Evolutionary conservation across 2,329 filamentous ascomycete genomes (phyloP).

Genomic region (Chaetomium strumarium): DNA sequence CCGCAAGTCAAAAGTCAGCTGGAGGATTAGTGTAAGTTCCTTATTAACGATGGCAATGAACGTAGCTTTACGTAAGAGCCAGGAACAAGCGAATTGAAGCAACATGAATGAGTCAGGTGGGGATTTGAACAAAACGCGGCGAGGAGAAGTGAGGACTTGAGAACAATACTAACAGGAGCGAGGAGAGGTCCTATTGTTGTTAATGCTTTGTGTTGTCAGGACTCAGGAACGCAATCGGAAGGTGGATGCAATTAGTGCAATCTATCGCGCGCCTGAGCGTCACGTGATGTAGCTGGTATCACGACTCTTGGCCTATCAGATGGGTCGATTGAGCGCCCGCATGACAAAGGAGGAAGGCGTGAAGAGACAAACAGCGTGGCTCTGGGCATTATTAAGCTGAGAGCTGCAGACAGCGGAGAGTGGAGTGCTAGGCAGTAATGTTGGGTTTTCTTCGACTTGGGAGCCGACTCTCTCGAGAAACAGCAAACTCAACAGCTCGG

Average conservation of each 20-base stretch:
- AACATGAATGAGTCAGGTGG: no score
- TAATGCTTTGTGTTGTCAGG: no score
- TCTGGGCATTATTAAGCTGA: slow-evolving; percentile 14
- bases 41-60: no score
- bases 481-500: slow-evolving; percentile 15
- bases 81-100: no score
- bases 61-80: no score
- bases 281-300: slow-evolving; percentile 13
- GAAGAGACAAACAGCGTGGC: slow-evolving; percentile 11
- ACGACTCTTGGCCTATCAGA: slow-evolving; percentile 18
- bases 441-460: slow-evolving; percentile 22
- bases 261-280: not conserved
- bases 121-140: no score
- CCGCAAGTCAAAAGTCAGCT: no score
- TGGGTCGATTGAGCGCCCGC: not conserved
- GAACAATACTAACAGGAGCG: no score
- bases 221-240: not conserved
- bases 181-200: no score
- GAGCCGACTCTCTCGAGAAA: slow-evolving; percentile 20
- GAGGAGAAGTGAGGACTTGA: no score
- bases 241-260: not conserved
- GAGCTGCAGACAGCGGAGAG: slow-evolving; percentile 2
- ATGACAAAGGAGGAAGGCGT: slow-evolving; percentile 24
- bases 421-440: slow-evolving; percentile 22
- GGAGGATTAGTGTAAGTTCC: no score